Percentiles rank a stretch among this genome's conserved stretches.
These are phyloP conservation scores for Skeletonema marinoi DNA, from an alignment of 108 stramenopile genomes.

Conservation along the genomic window DNA sequence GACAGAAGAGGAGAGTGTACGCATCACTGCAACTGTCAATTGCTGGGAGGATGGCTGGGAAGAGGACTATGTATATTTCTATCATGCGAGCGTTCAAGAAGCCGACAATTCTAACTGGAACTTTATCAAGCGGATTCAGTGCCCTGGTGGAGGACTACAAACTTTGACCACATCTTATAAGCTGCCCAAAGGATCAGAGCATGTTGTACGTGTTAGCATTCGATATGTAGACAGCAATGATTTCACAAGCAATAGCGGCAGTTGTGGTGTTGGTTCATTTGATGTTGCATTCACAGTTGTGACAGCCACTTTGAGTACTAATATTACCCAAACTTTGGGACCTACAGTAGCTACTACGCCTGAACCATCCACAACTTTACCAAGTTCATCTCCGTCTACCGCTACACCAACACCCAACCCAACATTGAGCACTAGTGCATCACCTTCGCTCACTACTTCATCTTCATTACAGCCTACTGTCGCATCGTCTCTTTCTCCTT, in stretches of 20 bases:
- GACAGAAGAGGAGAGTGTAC: not conserved
- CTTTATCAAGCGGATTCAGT: not conserved
- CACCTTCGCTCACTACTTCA: too few species aligned
- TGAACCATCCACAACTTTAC: too few species aligned
- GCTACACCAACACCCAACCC: too few species aligned
- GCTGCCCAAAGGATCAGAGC: not conserved
- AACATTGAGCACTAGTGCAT: not conserved
- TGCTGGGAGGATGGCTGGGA: not conserved
- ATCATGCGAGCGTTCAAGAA: not conserved
- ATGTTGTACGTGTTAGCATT: not conserved
- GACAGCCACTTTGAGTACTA: not conserved
- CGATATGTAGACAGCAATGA: not conserved
- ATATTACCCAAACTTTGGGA: too few species aligned
- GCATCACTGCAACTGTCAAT: not conserved
- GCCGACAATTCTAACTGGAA: not conserved
- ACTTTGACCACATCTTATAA: not conserved
- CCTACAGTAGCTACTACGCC: too few species aligned
- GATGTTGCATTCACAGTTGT: not conserved
- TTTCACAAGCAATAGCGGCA: not conserved
- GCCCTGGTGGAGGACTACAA: not conserved
- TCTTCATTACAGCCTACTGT: too few species aligned
- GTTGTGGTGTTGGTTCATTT: not conserved
- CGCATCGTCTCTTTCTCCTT: too few species aligned
- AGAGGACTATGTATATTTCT: not conserved
- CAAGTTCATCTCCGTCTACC: too few species aligned